Conservation (phyloP, 345 rosid genomes). For the Euphorbia tirucalli region DNA sequence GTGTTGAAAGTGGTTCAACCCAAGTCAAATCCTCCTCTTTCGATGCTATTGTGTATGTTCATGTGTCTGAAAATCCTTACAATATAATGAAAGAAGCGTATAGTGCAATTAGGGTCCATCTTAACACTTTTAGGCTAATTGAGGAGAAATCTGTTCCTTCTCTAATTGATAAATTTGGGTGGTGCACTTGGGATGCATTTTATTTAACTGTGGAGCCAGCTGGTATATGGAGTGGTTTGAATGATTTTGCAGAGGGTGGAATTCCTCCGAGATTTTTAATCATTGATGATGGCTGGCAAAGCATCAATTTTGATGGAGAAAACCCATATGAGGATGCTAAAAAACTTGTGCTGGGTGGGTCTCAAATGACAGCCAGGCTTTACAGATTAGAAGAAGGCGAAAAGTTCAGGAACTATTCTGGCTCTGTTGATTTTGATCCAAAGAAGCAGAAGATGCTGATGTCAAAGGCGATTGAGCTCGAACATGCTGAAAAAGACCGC, state of each 20-base stretch:
- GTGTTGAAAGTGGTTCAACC: conserved; percentile 72
- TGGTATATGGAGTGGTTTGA: conserved; percentile 71
- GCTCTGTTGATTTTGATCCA: conserved; percentile 51
- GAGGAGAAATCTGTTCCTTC: conserved; percentile 70
- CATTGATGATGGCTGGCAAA: conserved; percentile 92
- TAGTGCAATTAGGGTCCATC: conserved; percentile 64
- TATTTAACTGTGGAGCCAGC: conserved; percentile 80
- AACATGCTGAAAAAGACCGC: conserved; percentile 51
- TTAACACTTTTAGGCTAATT: conserved; percentile 70
- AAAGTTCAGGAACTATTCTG: conserved; percentile 62
- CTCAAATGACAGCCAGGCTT: conserved; percentile 82
- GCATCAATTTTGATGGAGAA: conserved; percentile 53
- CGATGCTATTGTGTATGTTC: conserved; percentile 66
- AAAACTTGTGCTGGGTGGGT: conserved; percentile 79
- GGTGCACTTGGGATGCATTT: conserved; percentile 98
- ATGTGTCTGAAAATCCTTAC: conserved; percentile 68
- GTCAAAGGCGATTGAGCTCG: conserved; percentile 66
- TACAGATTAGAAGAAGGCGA: conserved; percentile 59
- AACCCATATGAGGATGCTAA: conserved; percentile 43
- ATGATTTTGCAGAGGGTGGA: conserved; percentile 65
- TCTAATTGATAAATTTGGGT: conserved; percentile 72
- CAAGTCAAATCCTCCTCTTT: conserved; percentile 50
- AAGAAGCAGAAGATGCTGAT: conserved; percentile 66
- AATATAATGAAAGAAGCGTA: conserved; percentile 74
- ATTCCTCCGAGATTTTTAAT: conserved; percentile 67